phyloP scores from a whole-genome alignment of 371 early-diverging fungal genomes.

The Actinomortierella ambigua region DNA sequence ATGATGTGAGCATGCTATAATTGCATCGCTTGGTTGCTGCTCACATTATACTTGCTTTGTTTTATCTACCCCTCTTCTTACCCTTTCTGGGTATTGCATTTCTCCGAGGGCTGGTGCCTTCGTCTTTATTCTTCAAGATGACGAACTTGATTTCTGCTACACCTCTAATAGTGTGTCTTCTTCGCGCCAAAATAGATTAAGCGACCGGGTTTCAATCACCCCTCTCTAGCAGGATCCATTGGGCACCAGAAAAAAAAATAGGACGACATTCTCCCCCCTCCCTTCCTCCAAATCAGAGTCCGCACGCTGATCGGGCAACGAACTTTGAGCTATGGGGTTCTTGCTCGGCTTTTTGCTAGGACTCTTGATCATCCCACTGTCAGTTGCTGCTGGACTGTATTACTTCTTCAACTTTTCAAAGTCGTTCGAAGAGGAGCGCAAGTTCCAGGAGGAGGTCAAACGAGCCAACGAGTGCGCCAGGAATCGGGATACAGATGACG shows the following conservation, averaged over 20 bases:
- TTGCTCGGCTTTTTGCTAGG: conserved; percentile 34
- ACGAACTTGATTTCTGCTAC: background rate
- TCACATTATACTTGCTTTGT: background rate
- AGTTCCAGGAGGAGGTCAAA: conserved; percentile 3
- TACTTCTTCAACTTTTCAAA: conserved; percentile 39
- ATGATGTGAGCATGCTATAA: no score
- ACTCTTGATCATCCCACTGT: conserved; percentile 26
- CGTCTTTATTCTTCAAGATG: background rate
- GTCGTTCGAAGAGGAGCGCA: conserved; percentile 24
- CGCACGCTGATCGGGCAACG: background rate
- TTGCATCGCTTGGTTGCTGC: background rate
- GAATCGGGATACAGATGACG: conserved; percentile 8
- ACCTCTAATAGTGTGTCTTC: background rate
- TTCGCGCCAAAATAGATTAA: background rate
- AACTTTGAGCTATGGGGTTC: conserved; percentile 28
- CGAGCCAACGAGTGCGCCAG: no score
- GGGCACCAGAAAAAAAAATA: no score
- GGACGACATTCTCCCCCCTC: background rate
- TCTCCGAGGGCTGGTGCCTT: background rate
- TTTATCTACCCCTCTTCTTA: background rate
- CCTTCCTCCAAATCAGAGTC: background rate
- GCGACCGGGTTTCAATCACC: background rate
- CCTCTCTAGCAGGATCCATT: background rate
- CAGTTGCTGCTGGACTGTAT: conserved; percentile 21
- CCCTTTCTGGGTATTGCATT: background rate